phyloP scores from a whole-genome alignment of 129 eudicot species.

The Flaveria trinervia region DNA sequence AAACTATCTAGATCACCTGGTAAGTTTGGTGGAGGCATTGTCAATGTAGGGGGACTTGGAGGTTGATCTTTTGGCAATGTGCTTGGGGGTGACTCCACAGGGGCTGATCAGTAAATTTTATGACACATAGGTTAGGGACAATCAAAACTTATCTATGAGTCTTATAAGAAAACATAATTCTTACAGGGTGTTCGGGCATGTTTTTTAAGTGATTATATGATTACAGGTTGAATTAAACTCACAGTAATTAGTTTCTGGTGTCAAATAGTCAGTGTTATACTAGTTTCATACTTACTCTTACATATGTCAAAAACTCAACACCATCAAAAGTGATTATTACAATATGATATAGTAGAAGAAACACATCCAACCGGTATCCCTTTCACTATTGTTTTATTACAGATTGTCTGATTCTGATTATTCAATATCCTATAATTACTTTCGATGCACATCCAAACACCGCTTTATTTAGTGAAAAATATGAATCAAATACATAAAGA shows the following conservation, averaged over 20 bases:
- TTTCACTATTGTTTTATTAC: not conserved
- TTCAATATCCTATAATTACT: not conserved
- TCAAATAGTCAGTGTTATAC: not conserved
- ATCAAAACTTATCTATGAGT: not conserved
- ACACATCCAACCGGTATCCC: no score
- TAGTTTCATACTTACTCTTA: not conserved
- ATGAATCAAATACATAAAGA: not conserved
- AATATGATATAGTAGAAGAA: not conserved
- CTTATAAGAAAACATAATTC: not conserved
- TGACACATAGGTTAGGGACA: constrained; percentile 4
- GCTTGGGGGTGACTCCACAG: constrained; percentile 35
- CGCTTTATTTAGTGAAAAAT: not conserved
- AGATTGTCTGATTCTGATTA: not conserved
- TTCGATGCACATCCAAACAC: constrained; percentile 1
- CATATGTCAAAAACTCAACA: not conserved
- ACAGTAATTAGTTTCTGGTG: not conserved
- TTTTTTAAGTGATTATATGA: not conserved
- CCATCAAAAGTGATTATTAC: constrained; percentile 7
- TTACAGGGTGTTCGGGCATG: not conserved
- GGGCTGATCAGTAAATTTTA: constrained; percentile 28
- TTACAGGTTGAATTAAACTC: not conserved
- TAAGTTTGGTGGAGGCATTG: constrained; percentile 47
- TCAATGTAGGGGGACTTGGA: constrained; percentile 30
- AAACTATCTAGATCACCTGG: constrained; percentile 46
- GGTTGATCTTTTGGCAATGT: constrained; percentile 34